Conservation (phyloP, 495 filamentous ascomycete species). For the Hyaloscypha hepaticicola region DNA sequence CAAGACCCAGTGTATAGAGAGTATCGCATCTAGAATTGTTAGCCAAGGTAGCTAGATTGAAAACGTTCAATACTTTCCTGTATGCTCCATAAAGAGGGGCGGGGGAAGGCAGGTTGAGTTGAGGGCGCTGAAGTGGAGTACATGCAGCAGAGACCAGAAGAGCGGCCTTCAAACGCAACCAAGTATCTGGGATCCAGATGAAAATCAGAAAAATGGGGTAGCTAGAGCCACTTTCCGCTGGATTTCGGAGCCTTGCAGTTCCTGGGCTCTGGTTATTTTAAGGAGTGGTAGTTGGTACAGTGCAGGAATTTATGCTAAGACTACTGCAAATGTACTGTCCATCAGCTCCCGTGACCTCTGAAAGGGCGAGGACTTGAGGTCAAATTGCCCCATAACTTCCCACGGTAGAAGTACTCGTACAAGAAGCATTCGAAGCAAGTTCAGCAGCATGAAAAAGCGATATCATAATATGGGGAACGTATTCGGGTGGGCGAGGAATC, state of each 20-base stretch:
- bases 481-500: slow-evolving; percentile 47
- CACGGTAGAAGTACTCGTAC: slow-evolving; percentile 46
- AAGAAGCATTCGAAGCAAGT: slow-evolving; percentile 45
- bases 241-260: slow-evolving; percentile 41
- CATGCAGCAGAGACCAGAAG: slow-evolving; percentile 53
- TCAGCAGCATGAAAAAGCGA: slow-evolving; percentile 46
- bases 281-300: slow-evolving; percentile 42
- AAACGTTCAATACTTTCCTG: too few relatives aligned
- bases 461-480: slow-evolving; percentile 51
- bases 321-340: slow-evolving; percentile 58
- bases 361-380: slow-evolving; percentile 56
- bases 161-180: slow-evolving; percentile 55
- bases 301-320: slow-evolving; percentile 48
- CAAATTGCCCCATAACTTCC: slow-evolving; percentile 52
- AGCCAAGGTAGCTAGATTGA: neutral
- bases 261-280: slow-evolving; percentile 51
- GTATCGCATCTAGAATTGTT: slow-evolving; percentile 43
- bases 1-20: slow-evolving; percentile 57
- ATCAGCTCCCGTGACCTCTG: slow-evolving; percentile 55
- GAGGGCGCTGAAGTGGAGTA: slow-evolving; percentile 37
- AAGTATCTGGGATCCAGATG: slow-evolving; percentile 59
- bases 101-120: slow-evolving; percentile 39
- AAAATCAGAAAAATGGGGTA: slow-evolving; percentile 60
- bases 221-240: slow-evolving; percentile 55
- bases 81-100: slow-evolving; percentile 55